A percentile compares a stretch with the other conserved stretches of the same genome.
Conservation (phyloP, 2,329 filamentous ascomycete species). For the Ceratocystis albifundus region DNA sequence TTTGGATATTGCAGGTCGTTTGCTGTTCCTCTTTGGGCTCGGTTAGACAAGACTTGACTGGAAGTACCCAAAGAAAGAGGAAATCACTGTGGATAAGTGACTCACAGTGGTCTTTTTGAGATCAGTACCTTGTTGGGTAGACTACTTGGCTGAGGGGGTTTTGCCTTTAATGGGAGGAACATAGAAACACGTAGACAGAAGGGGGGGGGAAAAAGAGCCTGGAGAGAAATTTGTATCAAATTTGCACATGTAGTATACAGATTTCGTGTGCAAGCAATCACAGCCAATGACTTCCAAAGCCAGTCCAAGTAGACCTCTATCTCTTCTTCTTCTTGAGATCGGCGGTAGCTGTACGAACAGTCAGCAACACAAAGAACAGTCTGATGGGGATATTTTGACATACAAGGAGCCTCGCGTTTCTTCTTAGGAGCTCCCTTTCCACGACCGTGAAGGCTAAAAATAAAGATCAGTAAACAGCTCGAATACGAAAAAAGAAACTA, state of each 20-base stretch:
- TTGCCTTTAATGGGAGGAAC: conserved; percentile 1
- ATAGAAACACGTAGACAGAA: neutral
- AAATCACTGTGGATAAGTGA: neutral
- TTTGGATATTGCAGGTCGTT: neutral
- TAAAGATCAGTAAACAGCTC: conserved; percentile 14
- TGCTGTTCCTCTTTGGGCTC: neutral
- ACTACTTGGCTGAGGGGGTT: neutral
- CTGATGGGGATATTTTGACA: conserved; percentile 17
- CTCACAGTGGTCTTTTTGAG: neutral
- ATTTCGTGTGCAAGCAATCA: conserved; percentile 8
- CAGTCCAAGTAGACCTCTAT: conserved; percentile 19
- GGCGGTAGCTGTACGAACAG: conserved; percentile 16
- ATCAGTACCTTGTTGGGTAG: neutral
- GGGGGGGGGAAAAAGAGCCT: too few species aligned
- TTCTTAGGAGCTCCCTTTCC: conserved; percentile 86
- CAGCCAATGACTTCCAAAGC: conserved; percentile 20
- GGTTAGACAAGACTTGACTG: neutral
- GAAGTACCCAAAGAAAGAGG: neutral
- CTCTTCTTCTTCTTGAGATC: conserved; percentile 25
- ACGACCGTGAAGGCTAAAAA: conserved; percentile 50
- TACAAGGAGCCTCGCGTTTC: conserved; percentile 50
- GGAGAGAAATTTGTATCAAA: neutral
- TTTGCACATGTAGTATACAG: conserved; percentile 2
- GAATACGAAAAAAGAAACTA: neutral
- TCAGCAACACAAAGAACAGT: conserved; percentile 11